phyloP scores from a whole-genome alignment of 129 eudicot genomes.

The Escallonia herrerae region DNA sequence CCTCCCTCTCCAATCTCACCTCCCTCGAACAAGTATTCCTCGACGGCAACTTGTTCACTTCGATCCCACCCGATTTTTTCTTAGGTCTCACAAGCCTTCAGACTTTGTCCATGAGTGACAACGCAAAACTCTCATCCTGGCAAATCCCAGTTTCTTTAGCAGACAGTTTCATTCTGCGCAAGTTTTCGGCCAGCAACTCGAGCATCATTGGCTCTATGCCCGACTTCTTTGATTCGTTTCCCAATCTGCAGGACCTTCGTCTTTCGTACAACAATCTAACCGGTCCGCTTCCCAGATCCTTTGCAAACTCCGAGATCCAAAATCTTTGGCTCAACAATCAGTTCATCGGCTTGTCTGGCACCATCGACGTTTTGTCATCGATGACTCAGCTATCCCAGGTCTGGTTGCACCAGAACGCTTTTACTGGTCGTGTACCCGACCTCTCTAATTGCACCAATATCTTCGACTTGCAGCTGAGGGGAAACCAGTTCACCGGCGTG shows the following conservation, averaged over 20 bases:
- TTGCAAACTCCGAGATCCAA: constrained; percentile 34
- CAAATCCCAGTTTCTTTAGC: constrained; percentile 32
- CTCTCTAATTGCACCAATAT: constrained; percentile 30
- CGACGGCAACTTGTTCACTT: constrained; percentile 38
- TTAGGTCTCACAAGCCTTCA: constrained; percentile 37
- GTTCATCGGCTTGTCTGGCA: constrained; percentile 32
- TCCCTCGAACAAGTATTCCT: constrained; percentile 25
- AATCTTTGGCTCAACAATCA: constrained; percentile 62
- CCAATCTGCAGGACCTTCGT: constrained; percentile 32
- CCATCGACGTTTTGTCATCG: constrained; percentile 31
- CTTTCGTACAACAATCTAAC: constrained; percentile 48
- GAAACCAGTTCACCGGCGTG: constrained; percentile 53
- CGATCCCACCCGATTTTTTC: constrained; percentile 32
- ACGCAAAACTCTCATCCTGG: constrained; percentile 39
- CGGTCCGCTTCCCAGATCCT: constrained; percentile 39
- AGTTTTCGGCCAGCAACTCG: constrained; percentile 32
- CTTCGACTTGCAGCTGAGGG: constrained; percentile 71
- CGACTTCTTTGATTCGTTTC: constrained; percentile 39
- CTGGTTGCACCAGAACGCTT: constrained; percentile 52
- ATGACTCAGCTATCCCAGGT: constrained; percentile 56
- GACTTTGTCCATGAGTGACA: constrained; percentile 30
- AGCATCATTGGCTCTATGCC: constrained; percentile 44
- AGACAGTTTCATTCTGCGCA: constrained; percentile 21
- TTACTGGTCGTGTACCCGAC: constrained; percentile 60
- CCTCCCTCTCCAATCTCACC: constrained; percentile 44